Conservation (phyloP, 345 rosid genomes). For the Populus deltoides region DNA sequence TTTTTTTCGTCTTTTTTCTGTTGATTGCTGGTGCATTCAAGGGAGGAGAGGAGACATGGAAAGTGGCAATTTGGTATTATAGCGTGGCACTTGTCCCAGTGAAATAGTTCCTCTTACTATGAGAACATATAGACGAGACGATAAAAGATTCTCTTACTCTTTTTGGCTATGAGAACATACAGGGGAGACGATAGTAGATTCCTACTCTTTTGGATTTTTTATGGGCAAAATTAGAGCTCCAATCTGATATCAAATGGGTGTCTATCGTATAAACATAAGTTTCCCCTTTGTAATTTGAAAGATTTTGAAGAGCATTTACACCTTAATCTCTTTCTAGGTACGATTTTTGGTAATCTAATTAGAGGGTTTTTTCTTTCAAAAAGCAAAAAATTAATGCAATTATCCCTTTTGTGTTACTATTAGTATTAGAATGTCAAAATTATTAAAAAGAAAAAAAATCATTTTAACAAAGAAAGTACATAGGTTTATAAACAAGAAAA, state of each 20-base stretch:
- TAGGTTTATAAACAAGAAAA: too few species aligned
- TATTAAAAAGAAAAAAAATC: too few species aligned
- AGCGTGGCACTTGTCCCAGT: neutral
- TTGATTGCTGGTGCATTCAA: conserved; percentile 11
- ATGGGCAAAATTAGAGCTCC: neutral
- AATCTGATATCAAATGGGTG: neutral
- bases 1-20: neutral
- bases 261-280: neutral
- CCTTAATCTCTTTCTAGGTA: neutral
- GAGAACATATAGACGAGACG: neutral
- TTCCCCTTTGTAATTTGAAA: neutral
- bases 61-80: conserved; percentile 16
- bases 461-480: too few species aligned
- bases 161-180: neutral
- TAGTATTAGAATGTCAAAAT: too few species aligned
- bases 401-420: too few species aligned
- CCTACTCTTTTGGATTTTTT: neutral
- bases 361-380: neutral
- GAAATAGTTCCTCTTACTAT: neutral
- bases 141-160: neutral
- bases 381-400: too few species aligned
- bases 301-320: neutral
- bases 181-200: neutral
- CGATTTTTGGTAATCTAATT: neutral
- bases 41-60: neutral